Conservation (phyloP, 1,284 basidiomycete genomes). For the Ustilago tritici region DNA sequence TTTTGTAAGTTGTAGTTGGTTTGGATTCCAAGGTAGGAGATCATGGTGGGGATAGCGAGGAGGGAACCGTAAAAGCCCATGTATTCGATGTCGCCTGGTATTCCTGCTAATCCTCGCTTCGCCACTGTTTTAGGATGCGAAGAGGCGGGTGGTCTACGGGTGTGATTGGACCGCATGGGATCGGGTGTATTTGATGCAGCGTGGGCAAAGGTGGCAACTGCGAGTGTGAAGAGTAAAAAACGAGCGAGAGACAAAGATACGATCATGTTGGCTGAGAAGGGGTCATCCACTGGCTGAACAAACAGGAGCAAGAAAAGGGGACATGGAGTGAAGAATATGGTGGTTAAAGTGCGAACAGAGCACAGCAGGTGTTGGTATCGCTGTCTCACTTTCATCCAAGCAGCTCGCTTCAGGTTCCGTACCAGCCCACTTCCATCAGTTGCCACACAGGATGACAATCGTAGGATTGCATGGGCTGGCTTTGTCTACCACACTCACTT, state of each 20-base stretch:
- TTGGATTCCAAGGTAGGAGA: slow-evolving; percentile 29
- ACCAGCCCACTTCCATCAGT: background rate
- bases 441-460: background rate
- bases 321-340: background rate
- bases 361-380: background rate
- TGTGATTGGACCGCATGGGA: background rate
- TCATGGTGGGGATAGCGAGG: slow-evolving; percentile 33
- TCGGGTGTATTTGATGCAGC: too few relatives aligned
- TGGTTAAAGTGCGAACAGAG: background rate
- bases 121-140: background rate
- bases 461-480: too few relatives aligned
- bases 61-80: slow-evolving; percentile 34
- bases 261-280: background rate
- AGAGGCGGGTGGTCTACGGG: background rate
- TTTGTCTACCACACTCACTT: too few relatives aligned
- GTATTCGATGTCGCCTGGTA: slow-evolving; percentile 36
- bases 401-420: background rate
- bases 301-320: background rate
- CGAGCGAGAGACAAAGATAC: background rate
- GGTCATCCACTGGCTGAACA: background rate
- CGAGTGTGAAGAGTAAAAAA: too few relatives aligned
- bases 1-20: slow-evolving; percentile 44
- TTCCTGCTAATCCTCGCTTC: slow-evolving; percentile 23
- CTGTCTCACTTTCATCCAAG: background rate
- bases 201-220: too few relatives aligned